phyloP scores from a whole-genome alignment of 2,329 filamentous ascomycete species.

The Colletotrichum neosansevieriae region DNA sequence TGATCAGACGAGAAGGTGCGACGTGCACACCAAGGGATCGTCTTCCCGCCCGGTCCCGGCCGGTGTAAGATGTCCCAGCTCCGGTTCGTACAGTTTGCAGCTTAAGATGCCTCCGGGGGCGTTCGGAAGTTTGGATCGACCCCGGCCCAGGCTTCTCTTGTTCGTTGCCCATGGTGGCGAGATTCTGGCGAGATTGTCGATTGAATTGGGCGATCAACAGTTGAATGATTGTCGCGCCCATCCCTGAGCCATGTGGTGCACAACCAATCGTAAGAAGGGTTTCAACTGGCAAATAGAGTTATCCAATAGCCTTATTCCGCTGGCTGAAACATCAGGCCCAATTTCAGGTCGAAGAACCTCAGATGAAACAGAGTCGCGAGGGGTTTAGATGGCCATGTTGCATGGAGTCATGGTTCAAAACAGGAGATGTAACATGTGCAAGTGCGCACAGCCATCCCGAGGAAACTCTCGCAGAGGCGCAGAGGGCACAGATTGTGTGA shows the following conservation, averaged over 20 bases:
- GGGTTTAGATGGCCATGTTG: background rate
- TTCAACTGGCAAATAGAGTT: background rate
- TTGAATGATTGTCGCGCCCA: background rate
- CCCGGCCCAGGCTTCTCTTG: no score
- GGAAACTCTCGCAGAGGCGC: background rate
- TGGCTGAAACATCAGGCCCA: conserved; percentile 17
- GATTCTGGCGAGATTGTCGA: background rate
- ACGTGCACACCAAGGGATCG: no score
- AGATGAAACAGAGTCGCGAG: conserved; percentile 23
- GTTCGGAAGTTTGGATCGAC: no score
- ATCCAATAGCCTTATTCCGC: background rate
- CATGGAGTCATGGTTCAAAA: conserved; percentile 15
- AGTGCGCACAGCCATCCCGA: conserved; percentile 2
- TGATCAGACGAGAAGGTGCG: no score
- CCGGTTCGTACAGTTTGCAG: no score
- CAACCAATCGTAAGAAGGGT: conserved; percentile 7
- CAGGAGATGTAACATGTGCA: conserved; percentile 19
- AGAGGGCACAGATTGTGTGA: background rate
- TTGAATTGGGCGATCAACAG: background rate
- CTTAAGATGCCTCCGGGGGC: no score
- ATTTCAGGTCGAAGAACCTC: background rate
- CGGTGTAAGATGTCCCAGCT: no score
- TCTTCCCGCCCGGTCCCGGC: no score
- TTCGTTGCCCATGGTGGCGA: background rate
- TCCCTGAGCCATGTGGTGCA: background rate